Evolutionary conservation across 208 protist genomes (phyloP).

Genomic region (Leishmania arabica): DNA sequence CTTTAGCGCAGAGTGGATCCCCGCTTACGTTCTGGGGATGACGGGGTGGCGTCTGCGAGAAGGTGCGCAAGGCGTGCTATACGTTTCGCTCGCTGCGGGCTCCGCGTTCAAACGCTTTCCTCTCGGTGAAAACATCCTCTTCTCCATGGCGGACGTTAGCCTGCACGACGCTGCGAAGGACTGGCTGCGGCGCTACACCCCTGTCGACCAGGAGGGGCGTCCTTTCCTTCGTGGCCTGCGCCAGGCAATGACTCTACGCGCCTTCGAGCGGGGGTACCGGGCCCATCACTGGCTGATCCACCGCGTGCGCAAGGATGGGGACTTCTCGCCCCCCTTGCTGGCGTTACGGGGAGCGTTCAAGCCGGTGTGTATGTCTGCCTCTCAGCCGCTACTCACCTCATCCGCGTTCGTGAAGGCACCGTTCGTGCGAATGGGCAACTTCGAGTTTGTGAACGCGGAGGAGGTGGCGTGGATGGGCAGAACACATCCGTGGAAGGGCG

Average conservation of each 20-base stretch:
- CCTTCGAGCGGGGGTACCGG: slow-evolving; percentile 56
- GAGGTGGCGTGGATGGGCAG: not conserved
- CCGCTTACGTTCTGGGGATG: slow-evolving; percentile 16
- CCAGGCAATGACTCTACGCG: slow-evolving; percentile 55
- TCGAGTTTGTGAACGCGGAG: slow-evolving; percentile 30
- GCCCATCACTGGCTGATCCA: slow-evolving; percentile 48
- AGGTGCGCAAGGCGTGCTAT: slow-evolving; percentile 23
- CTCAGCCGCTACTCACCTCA: not conserved
- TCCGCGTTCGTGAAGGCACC: not conserved
- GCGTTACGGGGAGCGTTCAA: not conserved
- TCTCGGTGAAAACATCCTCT: slow-evolving; percentile 26
- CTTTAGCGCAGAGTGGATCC: slow-evolving; percentile 35
- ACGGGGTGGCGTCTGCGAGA: slow-evolving; percentile 32
- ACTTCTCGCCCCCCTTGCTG: not conserved
- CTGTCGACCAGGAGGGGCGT: slow-evolving; percentile 36
- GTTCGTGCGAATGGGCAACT: slow-evolving; percentile 13
- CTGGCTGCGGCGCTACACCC: slow-evolving; percentile 56
- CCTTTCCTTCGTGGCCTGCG: slow-evolving; percentile 39
- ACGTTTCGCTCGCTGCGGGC: not conserved
- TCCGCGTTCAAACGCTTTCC: not conserved
- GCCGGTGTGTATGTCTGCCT: not conserved
- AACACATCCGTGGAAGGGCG: not conserved
- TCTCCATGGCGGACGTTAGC: slow-evolving; percentile 50
- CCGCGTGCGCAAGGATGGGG: not conserved
- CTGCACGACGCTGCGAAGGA: slow-evolving; percentile 23